Evolutionary conservation across 2,329 filamentous ascomycete species (phyloP).

Genomic region (Cladosporium austrohemisphaericum): DNA sequence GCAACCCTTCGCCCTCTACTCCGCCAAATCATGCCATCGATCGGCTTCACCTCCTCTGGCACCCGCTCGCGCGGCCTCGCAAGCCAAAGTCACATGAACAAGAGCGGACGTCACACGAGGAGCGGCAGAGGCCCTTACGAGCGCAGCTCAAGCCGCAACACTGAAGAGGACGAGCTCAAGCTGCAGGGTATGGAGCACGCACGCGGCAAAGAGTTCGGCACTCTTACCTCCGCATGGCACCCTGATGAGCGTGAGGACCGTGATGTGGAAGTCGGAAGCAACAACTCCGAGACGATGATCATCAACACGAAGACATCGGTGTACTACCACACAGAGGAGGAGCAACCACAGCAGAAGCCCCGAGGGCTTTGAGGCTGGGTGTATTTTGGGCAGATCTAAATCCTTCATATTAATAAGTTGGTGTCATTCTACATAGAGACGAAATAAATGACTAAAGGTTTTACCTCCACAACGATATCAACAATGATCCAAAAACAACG

Average conservation of each 20-base stretch:
- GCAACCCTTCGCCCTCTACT: slow-evolving; percentile 18
- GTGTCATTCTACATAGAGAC: no score
- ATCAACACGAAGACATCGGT: slow-evolving; percentile 13
- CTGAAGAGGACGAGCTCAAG: slow-evolving; percentile 14
- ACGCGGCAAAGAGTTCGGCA: slow-evolving; percentile 12
- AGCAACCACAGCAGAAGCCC: background rate
- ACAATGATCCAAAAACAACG: no score
- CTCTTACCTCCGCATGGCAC: slow-evolving; percentile 12
- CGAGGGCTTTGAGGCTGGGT: no score
- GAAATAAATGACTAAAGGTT: no score
- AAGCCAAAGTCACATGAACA: background rate
- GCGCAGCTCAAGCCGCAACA: slow-evolving; percentile 10
- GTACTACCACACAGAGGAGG: slow-evolving; percentile 14
- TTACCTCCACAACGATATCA: no score
- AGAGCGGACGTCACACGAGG: background rate
- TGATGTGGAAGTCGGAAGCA: slow-evolving; percentile 11
- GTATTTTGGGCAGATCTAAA: no score
- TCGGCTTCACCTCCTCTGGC: slow-evolving; percentile 6
- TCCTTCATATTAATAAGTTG: no score
- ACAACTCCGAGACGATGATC: slow-evolving; percentile 11
- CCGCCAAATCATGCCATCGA: slow-evolving; percentile 11
- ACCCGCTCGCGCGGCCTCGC: background rate
- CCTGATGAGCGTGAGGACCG: slow-evolving; percentile 4
- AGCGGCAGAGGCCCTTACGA: slow-evolving; percentile 4
- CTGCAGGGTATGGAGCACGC: slow-evolving; percentile 11